Evolutionary conservation across 208 protist species (phyloP), one percentile per base, ranked within the genome.

Genomic region (Phytomonas francai): DNA sequence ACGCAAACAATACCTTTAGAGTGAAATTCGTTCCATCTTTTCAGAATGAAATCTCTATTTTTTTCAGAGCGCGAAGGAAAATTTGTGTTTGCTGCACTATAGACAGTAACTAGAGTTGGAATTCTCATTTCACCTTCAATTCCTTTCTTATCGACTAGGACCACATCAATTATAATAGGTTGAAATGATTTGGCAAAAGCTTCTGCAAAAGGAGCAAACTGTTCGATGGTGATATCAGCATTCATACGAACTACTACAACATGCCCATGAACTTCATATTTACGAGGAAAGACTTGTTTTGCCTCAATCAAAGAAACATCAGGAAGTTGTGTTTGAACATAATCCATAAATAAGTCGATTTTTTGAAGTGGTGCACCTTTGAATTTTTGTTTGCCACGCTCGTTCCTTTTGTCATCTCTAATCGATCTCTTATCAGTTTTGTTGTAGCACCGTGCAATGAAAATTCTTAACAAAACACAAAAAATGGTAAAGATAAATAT

Each of bases 161-260:
- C 86, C 31, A 91, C 78, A 62, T 87, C 78, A n/a, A 96, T 77
- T 30, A 76, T 64, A 42, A 83, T 67, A 0, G 90, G 90, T 0
- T 59, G 29, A 61, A 96, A 91, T 28, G 78, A 80, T 27, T 75
- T 64, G 2, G 87, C 87, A 62, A 96, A 91, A 42, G 60, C 71
- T 22, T 61, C 45, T 5, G 86, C 86, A 12, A 84, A 70, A 0
- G 56, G 67, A 5, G 57, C 39, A 61, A 96, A 84, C 5, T 74
- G 68, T 1, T 80, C 81, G 25, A 68, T 61, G 22, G 72, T 60
- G 8, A 79, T 65, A 16, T 79, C 85, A 3, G 59, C 59, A 66
- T 93, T 93, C 28, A 96, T 67, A 8, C 84, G 84, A 32, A 90
- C 80, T 6, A 96, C 83, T 4, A 93, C 85, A 12, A 96, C 88